Base-by-base conservation (phyloP, 2,329 filamentous ascomycete genomes). In the Cladobotryum mycophilum region DNA sequence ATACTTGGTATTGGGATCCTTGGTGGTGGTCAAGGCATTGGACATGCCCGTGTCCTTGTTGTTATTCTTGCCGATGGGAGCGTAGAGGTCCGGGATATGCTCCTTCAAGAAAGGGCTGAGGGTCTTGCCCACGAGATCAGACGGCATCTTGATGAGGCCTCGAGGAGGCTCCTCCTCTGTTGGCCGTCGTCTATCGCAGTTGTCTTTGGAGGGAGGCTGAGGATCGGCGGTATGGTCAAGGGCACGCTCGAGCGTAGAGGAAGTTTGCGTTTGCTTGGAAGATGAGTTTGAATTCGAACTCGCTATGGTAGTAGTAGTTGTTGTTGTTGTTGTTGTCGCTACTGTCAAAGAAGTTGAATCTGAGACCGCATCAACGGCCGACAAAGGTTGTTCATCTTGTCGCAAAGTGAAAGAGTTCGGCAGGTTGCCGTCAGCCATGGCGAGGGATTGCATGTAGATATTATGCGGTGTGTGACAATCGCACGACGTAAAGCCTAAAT, bases 71-170 rank as follows among this genome's bases (percentile, higher is more conserved):
- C 86, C 85, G 50, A 89, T 74, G 14, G 89, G 89, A 34, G 90
- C 89, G 70, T 97, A 96, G 61, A 93, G 80, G 55, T 83, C 82
- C 3, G 92, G 92, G 45, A 96, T 95, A 64, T 97, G 91, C 65
- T 90, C 87, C 58, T 88, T 84, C 48, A 97, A 81, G 66, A 96
- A 97, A 2, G 92, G 91, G 35, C 86, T 86, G 56, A 96, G 84
- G 51, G 88, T 88, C 70, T 89, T 82, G 61, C 83, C 81, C 56
- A 88, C 85, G 50, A 89, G 78, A 58, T 85, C 85, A 54, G 76
- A 74, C 44, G 79, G 74, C 76, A 82, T 81, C 64, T 76, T 81
- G 59, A 74, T 71, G 45, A 80, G 68, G 17, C 77, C 49, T 37
- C 45, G 45, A 41, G 48, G 72, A 38, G 71, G 70, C 48, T 75